Conservation (phyloP, 108 stramenopile genomes). For the Bacterosira constricta region DNA sequence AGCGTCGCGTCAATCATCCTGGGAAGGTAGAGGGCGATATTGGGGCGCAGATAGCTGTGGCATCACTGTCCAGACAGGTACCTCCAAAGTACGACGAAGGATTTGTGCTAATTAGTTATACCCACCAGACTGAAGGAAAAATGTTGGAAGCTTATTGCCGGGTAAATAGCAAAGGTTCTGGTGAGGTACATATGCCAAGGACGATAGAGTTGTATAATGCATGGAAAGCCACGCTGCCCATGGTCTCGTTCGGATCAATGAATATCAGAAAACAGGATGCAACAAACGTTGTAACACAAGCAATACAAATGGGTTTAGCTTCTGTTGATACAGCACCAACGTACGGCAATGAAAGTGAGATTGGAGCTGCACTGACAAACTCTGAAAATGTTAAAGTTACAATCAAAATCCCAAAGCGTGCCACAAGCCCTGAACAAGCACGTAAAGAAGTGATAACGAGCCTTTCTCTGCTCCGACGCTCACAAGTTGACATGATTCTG, state of each 20-base stretch:
- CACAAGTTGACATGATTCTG: conserved; percentile 62
- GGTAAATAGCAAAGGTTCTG: not conserved
- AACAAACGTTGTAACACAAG: conserved; percentile 37
- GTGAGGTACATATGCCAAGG: not conserved
- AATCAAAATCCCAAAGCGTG: conserved; percentile 83
- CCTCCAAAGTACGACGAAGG: conserved; percentile 72
- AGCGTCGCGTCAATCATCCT: conserved; percentile 71
- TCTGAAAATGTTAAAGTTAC: conserved; percentile 29
- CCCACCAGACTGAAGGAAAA: conserved; percentile 24
- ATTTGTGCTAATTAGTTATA: conserved; percentile 52
- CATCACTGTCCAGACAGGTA: conserved; percentile 46
- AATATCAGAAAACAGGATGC: conserved; percentile 48
- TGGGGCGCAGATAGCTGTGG: conserved; percentile 58
- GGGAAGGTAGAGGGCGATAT: conserved; percentile 70
- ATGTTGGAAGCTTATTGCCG: conserved; percentile 17
- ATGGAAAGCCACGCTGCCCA: conserved; percentile 42
- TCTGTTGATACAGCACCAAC: conserved; percentile 85
- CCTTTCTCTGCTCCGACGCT: conserved; percentile 41
- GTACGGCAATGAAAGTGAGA: conserved; percentile 74
- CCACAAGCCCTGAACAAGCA: conserved; percentile 57
- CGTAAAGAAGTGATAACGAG: conserved; percentile 53
- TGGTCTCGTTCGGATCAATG: conserved; percentile 73
- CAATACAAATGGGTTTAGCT: conserved; percentile 46
- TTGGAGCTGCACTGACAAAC: conserved; percentile 53
- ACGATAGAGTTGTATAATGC: conserved; percentile 14